Conservation (phyloP, 768 basidiomycete species). For the Russula earlei region DNA sequence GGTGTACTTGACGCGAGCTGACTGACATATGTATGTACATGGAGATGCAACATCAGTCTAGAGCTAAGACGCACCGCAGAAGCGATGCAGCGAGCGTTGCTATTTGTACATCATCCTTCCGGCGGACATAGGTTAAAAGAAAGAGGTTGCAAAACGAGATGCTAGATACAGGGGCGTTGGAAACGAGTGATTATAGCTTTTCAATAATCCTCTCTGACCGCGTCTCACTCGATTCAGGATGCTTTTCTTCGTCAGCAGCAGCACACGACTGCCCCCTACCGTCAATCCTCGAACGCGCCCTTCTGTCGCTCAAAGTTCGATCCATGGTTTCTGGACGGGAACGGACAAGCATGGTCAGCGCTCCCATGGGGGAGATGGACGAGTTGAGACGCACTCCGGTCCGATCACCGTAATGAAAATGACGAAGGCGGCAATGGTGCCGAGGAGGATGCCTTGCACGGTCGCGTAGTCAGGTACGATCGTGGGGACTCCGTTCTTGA, state of each 20-base stretch:
- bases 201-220: neutral
- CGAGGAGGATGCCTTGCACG: constrained; percentile 84
- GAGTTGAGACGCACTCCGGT: constrained; percentile 46
- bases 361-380: neutral
- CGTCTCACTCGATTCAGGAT: neutral
- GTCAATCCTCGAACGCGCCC: constrained; percentile 70
- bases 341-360: neutral
- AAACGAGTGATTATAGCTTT: neutral
- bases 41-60: too few relatives aligned
- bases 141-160: too few relatives aligned
- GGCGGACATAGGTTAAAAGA: too few relatives aligned
- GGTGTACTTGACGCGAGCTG: too few relatives aligned
- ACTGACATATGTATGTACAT: too few relatives aligned
- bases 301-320: constrained; percentile 76
- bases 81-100: too few relatives aligned
- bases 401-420: constrained; percentile 71
- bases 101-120: too few relatives aligned
- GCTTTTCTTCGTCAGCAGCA: neutral
- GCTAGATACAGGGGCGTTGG: too few relatives aligned
- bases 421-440: constrained; percentile 68
- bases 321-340: constrained; percentile 25
- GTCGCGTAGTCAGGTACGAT: constrained; percentile 39
- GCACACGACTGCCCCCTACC: constrained; percentile 35
- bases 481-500: constrained; percentile 21
- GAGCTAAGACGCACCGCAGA: too few relatives aligned